phyloP scores from a whole-genome alignment of 2,329 filamentous ascomycete species.

The Phyllosticta ampelicida region DNA sequence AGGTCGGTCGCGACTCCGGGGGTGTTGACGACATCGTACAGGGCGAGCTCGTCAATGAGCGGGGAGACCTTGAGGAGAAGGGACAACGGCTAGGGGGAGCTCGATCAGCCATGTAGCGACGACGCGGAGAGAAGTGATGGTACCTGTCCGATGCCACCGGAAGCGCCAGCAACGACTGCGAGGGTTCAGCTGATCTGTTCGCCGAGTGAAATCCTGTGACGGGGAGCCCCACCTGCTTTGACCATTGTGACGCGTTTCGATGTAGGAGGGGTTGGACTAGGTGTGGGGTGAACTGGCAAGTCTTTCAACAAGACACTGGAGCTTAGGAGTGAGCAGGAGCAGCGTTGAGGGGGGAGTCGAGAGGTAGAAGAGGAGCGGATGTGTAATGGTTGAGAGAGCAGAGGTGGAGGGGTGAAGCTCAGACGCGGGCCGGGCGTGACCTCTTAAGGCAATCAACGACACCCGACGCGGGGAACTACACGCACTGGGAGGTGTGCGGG shows the following conservation, averaged over 20 bases:
- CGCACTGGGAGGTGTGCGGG: background rate
- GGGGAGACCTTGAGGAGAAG: constrained; percentile 88
- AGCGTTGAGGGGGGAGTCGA: background rate
- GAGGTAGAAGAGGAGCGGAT: background rate
- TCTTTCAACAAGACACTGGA: background rate
- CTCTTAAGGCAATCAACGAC: background rate
- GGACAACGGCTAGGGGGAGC: constrained; percentile 66
- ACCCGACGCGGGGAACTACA: background rate
- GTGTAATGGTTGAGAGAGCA: background rate
- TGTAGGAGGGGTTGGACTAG: constrained; percentile 15
- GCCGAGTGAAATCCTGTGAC: constrained; percentile 4
- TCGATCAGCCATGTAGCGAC: constrained; percentile 3
- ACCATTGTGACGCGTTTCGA: constrained; percentile 25
- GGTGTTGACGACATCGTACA: constrained; percentile 99
- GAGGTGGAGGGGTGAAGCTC: constrained; percentile 1
- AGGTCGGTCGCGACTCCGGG: constrained; percentile 93
- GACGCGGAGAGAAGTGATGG: constrained; percentile 16
- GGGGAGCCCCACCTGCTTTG: constrained; percentile 23
- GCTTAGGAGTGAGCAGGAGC: background rate
- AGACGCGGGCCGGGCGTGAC: background rate
- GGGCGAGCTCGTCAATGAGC: constrained; percentile 79
- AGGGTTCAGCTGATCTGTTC: constrained; percentile 4
- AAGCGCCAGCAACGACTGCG: constrained; percentile 76
- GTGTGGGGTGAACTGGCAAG: constrained; percentile 6
- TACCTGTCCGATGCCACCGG: constrained; percentile 98